Base-by-base conservation (phyloP, 2,329 filamentous ascomycete species). In the Xylariales sp. region DNA sequence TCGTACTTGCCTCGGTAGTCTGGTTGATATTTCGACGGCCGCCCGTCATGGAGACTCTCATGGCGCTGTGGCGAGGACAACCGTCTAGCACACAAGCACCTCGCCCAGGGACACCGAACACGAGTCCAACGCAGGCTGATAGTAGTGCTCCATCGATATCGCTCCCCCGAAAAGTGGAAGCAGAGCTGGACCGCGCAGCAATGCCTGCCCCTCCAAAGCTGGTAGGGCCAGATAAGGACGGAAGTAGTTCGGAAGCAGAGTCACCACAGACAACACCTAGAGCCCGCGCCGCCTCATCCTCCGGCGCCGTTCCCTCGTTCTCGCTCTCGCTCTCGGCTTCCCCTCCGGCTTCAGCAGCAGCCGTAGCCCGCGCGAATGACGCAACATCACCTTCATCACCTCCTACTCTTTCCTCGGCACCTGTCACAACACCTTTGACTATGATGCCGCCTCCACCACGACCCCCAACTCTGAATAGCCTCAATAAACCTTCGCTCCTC, bases 1-100 rank as follows among this genome's bases (percentile, higher is more conserved):
- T 84, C 48, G 67, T 84, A 52, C 58, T 84, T 48, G 79, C 73
- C 31, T 79, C 79, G 1, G 62, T 82, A 42, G 69, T 82, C 33
- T 76, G 73, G 53, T 60, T 82, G 48, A 63, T 73, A 51, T 66
- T 82, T 46, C 70, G 71, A 29, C 73, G 73, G 42, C 74, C 71
- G 37, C 61, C 68, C 33, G 71, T 76, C 62, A 59, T 78, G 35
- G 64, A 66, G 50, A 59, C 58, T 9, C 59, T 71, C 28, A 51
- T 69, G 24, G 49, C 53, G 10, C 35, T 59, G 37, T 65, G 58
- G 54, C 53, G 53, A 31, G 49, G 53, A 31, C 56, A 55, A 38
- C 52, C 57, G 31, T 51, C 52, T 18, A 46, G 46, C 4, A 50
- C 51, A 22, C 16, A 22, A n/a, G 25, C 15, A 19, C 44, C 34